These are phyloP conservation scores for Barnettozyma hawaiiensis DNA, from an alignment of 1,139 yeast species.

Conservation along the genomic window DNA sequence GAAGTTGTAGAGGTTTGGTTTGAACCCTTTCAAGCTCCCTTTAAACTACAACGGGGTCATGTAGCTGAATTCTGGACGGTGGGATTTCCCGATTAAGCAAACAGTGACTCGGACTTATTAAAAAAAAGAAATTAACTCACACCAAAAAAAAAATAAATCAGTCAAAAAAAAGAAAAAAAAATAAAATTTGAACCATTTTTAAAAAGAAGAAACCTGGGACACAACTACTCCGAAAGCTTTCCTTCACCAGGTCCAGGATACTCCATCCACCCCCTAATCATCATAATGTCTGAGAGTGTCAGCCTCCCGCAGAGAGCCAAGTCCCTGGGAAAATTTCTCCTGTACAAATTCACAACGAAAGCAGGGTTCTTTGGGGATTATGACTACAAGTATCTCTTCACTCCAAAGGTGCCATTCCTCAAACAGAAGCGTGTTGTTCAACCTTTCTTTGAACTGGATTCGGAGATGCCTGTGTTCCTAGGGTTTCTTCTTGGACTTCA, in stretches of 20 bases:
- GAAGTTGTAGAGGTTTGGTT: background rate
- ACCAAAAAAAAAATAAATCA: background rate
- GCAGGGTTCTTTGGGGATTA: conserved; percentile 82
- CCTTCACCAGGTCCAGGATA: background rate
- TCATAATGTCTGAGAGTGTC: background rate
- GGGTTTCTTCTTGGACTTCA: conserved; percentile 75
- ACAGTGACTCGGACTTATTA: background rate
- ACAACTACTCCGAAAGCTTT: background rate
- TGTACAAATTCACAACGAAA: conserved; percentile 50
- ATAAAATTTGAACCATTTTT: background rate
- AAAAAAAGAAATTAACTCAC: background rate
- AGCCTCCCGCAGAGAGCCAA: background rate
- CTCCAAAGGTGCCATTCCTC: conserved; percentile 70
- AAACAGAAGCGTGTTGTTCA: conserved; percentile 47
- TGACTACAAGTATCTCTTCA: conserved; percentile 70
- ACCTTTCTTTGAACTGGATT: conserved; percentile 76
- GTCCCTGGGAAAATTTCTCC: background rate
- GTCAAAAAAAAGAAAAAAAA: background rate
- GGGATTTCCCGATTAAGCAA: background rate
- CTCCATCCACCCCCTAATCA: background rate
- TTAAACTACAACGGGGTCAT: background rate
- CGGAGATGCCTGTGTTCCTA: conserved; percentile 70
- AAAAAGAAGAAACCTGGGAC: too few species aligned
- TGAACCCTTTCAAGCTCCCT: background rate
- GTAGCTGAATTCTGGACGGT: background rate